Evolutionary conservation across 495 filamentous ascomycete genomes (phyloP).

Genomic region (Cairneyella variabilis): DNA sequence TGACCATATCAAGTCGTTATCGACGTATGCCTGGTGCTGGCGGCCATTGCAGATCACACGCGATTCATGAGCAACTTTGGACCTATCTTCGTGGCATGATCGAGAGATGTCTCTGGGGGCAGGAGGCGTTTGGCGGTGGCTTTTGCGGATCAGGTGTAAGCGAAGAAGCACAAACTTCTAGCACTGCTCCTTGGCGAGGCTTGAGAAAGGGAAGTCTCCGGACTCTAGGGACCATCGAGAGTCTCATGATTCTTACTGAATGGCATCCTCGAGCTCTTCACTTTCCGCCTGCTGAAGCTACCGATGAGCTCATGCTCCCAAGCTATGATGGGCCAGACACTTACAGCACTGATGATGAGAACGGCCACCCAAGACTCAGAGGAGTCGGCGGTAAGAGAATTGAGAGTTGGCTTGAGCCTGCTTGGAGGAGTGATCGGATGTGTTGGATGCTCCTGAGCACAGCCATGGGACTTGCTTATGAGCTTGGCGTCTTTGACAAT

Average conservation of each 20-base stretch:
- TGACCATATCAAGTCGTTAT: slow-evolving; percentile 88
- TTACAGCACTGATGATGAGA: slow-evolving; percentile 44
- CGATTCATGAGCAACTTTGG: slow-evolving; percentile 97
- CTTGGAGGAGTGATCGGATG: slow-evolving; percentile 96
- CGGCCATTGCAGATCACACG: slow-evolving; percentile 75
- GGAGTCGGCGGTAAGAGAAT: slow-evolving; percentile 67
- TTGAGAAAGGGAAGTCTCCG: slow-evolving; percentile 72
- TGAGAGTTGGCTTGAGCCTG: slow-evolving; percentile 92
- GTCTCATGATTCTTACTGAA: slow-evolving; percentile 86
- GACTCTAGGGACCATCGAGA: slow-evolving; percentile 90
- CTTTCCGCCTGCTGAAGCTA: slow-evolving; percentile 83
- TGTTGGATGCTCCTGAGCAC: slow-evolving; percentile 97
- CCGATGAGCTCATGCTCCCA: slow-evolving; percentile 55
- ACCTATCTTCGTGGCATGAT: slow-evolving; percentile 90
- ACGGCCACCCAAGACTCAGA: slow-evolving; percentile 37
- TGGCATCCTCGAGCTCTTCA: slow-evolving; percentile 96
- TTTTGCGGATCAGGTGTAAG: slow-evolving; percentile 74
- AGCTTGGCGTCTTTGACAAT: slow-evolving; percentile 91
- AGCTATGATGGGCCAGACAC: slow-evolving; percentile 41
- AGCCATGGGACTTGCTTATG: slow-evolving; percentile 82
- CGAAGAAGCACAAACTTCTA: slow-evolving; percentile 57
- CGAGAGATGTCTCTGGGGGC: slow-evolving; percentile 89
- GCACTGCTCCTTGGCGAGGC: slow-evolving; percentile 54
- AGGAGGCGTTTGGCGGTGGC: slow-evolving; percentile 87
- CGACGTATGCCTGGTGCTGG: slow-evolving; percentile 75